Conservation (phyloP, 805 yeast genomes). For the Suhomyces vadensis region DNA sequence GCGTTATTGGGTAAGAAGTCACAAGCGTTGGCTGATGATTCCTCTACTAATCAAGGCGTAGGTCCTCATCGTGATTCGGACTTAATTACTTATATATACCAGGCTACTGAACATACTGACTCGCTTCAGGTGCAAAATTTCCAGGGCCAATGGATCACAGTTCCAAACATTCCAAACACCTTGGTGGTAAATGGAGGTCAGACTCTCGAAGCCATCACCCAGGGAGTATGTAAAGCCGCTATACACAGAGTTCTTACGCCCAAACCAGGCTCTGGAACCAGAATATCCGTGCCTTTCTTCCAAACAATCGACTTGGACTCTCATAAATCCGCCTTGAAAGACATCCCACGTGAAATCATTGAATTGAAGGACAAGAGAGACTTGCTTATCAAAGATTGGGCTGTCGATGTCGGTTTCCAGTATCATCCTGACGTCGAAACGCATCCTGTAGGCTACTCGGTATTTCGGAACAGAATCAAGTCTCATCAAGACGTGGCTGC, state of each 20-base stretch:
- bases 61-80: constrained; percentile 73
- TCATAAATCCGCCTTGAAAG: constrained; percentile 27
- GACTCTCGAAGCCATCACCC: constrained; percentile 59
- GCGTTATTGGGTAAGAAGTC: constrained; percentile 24
- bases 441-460: constrained; percentile 49
- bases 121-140: constrained; percentile 58
- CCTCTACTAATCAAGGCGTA: constrained; percentile 47
- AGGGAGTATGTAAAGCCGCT: constrained; percentile 60
- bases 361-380: constrained; percentile 38
- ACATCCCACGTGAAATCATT: constrained; percentile 30
- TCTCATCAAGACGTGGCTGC: constrained; percentile 46
- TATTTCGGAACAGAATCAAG: constrained; percentile 46
- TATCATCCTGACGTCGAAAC: constrained; percentile 35
- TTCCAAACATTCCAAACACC: constrained; percentile 48
- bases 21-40: constrained; percentile 29
- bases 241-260: constrained; percentile 56
- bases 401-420: constrained; percentile 41
- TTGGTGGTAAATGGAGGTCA: constrained; percentile 63
- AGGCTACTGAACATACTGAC: constrained; percentile 49
- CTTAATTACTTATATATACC: constrained; percentile 58
- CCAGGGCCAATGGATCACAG: constrained; percentile 58
- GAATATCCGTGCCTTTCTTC: constrained; percentile 50
- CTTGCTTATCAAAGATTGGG: constrained; percentile 34
- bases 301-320: constrained; percentile 47
- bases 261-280: constrained; percentile 35